Evolutionary conservation across 2,329 filamentous ascomycete species (phyloP), one percentile per base, ranked within the genome.

Genomic region (Penicillium sclerotiorum): DNA sequence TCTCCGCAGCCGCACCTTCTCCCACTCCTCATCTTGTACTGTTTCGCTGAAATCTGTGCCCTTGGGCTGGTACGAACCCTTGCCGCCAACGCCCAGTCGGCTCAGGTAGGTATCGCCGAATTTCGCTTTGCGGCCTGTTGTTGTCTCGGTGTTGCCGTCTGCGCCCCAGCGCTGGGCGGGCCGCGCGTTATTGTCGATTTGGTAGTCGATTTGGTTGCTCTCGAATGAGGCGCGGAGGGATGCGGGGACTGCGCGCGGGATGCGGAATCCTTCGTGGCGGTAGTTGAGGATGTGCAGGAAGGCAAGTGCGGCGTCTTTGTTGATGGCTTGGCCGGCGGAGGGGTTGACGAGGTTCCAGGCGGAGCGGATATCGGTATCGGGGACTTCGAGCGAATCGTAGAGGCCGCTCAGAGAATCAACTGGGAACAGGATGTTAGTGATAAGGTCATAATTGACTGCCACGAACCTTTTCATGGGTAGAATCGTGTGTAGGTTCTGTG

Each of bases 331-430:
- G 20, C 82, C 80, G 47, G 90, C 90, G 22, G 89, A 92, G 5
- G 93, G 94, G 77, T 99, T 99, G 64, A 97, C 89, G 15, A 99
- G 83, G 73, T 97, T 99, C 93, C 94, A 97, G 8, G 92, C 93
- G 15, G 88, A 94, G 61, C 90, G 85, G 58, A 96, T 81, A 68
- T 97, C 93, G 45, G 83, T 86, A 65, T 88, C 85, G 1, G 85
- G 85, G 13, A 88, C 84, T 53, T 85, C 74, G 33, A 80, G 73
- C 44, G 75, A 78, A 50, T 89, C 85, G 78, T 97, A 99, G 22
- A 97, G 83, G 47, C 89, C 87, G 64, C 89, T 81, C 45, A 97
- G 81, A 12, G 89, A 80, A 52, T 84, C 80, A 73, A 96, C 94
- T 86, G 68, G n/a, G 53, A 25, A 41, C 30, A 30, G 28, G 17